These are phyloP conservation scores for Naganishia friedmannii DNA, from an alignment of 768 basidiomycete genomes.

Conservation along the genomic window DNA sequence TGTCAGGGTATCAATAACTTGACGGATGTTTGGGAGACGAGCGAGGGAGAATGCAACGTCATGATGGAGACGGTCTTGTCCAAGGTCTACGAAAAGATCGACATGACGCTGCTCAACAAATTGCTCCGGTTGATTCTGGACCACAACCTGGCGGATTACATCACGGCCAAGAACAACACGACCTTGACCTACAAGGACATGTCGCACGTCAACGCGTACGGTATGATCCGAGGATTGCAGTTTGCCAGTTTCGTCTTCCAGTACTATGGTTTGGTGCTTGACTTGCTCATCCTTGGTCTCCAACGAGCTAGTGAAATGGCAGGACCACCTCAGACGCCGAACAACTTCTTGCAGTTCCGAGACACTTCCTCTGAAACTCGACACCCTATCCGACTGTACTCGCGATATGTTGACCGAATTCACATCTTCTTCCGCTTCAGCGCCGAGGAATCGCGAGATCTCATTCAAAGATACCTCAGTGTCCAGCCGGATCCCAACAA, in stretches of 20 bases:
- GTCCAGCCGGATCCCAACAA: slow-evolving; percentile 97
- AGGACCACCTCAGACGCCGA: slow-evolving; percentile 93
- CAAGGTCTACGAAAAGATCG: slow-evolving; percentile 99
- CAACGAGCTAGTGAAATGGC: slow-evolving; percentile 99
- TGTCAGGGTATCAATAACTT: slow-evolving; percentile 99
- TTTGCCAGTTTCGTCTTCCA: slow-evolving; percentile 99
- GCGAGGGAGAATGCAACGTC: slow-evolving; percentile 95
- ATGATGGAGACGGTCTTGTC: slow-evolving; percentile 98
- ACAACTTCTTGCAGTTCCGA: slow-evolving; percentile 96
- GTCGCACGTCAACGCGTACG: slow-evolving; percentile 96
- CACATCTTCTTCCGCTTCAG: slow-evolving; percentile 97
- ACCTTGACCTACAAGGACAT: slow-evolving; percentile 93
- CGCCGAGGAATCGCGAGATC: slow-evolving; percentile 92
- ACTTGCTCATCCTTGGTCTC: slow-evolving; percentile 91
- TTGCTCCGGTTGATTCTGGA: slow-evolving; percentile 93
- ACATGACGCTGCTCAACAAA: slow-evolving; percentile 90
- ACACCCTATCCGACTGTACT: slow-evolving; percentile 96
- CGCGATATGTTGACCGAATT: slow-evolving; percentile 89
- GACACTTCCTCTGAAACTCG: slow-evolving; percentile 92
- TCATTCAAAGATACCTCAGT: slow-evolving; percentile 94
- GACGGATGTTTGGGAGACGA: slow-evolving; percentile 97
- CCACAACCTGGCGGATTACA: slow-evolving; percentile 98
- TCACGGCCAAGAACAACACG: slow-evolving; percentile 98
- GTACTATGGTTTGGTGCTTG: slow-evolving; percentile 92
- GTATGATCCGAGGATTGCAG: slow-evolving; percentile 93